Evolutionary conservation across 768 basidiomycete species (phyloP).

Genomic region (Asterophora parasitica): DNA sequence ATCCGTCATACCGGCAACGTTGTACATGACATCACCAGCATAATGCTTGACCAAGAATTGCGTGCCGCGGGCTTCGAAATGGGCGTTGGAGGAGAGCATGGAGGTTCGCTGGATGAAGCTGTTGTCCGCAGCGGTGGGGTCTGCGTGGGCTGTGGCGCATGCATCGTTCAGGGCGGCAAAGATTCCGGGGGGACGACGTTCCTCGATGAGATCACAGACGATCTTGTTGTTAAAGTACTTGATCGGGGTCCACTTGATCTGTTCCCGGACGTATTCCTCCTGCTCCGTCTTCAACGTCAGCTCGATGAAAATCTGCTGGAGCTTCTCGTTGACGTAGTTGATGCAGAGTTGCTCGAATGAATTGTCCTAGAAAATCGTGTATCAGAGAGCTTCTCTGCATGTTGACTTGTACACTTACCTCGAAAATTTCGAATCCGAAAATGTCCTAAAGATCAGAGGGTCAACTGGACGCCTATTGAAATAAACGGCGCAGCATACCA

Average conservation of each 20-base stretch:
- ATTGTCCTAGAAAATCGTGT: constrained; percentile 60
- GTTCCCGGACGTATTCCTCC: constrained; percentile 97
- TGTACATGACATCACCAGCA: constrained; percentile 98
- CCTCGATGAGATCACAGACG: constrained; percentile 97
- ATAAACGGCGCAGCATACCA: constrained; percentile 44
- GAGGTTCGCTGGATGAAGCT: constrained; percentile 93
- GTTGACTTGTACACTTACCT: constrained; percentile 45
- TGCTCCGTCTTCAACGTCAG: constrained; percentile 98
- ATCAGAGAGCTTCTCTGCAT: not conserved
- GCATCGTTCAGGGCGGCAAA: constrained; percentile 98
- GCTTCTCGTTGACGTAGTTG: constrained; percentile 99
- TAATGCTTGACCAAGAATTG: constrained; percentile 97
- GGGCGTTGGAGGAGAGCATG: constrained; percentile 75
- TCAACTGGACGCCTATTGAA: constrained; percentile 3
- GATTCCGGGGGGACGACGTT: constrained; percentile 91
- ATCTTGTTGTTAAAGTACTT: constrained; percentile 99
- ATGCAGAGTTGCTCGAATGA: constrained; percentile 98
- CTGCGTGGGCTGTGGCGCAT: constrained; percentile 98
- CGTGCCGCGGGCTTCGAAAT: constrained; percentile 91
- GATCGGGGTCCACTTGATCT: constrained; percentile 99
- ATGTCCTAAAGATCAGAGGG: constrained; percentile 63
- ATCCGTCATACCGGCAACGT: constrained; percentile 96
- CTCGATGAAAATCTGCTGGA: constrained; percentile 99
- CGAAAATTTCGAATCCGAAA: constrained; percentile 98
- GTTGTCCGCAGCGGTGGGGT: constrained; percentile 92